Evolutionary conservation across 2,329 filamentous ascomycete species (phyloP).

Genomic region (Bipolaris victoriae): DNA sequence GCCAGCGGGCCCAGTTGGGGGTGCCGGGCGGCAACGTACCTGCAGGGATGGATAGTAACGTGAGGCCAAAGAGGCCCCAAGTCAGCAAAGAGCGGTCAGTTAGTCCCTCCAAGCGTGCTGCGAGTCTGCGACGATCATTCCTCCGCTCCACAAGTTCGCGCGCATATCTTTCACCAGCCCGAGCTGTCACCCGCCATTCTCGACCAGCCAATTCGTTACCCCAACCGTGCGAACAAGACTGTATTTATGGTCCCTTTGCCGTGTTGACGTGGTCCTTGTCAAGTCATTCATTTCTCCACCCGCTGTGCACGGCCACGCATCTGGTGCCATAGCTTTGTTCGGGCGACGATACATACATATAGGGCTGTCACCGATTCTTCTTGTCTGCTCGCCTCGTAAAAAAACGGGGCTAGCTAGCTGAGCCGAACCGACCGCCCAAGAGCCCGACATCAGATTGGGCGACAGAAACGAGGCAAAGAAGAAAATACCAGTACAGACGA

Average conservation of each 20-base stretch:
- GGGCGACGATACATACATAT: neutral
- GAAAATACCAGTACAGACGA: neutral
- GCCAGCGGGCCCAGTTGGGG: slow-evolving; percentile 15
- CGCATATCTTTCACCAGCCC: slow-evolving; percentile 18
- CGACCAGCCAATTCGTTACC: slow-evolving; percentile 7
- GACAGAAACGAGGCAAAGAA: neutral
- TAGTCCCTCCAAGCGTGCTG: slow-evolving; percentile 12
- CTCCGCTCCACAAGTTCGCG: slow-evolving; percentile 38
- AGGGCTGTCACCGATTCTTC: slow-evolving; percentile 2
- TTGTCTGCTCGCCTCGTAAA: slow-evolving; percentile 1
- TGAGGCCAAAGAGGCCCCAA: slow-evolving; percentile 9
- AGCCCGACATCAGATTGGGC: neutral
- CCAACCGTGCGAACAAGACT: slow-evolving; percentile 24
- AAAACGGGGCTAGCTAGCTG: slow-evolving; percentile 4
- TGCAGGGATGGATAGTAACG: slow-evolving; percentile 22
- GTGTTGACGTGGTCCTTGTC: neutral
- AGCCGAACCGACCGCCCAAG: slow-evolving; percentile 1
- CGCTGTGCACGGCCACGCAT: neutral
- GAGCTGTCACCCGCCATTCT: slow-evolving; percentile 9
- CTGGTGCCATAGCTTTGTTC: neutral
- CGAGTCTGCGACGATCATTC: slow-evolving; percentile 19
- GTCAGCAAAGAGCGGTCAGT: slow-evolving; percentile 32
- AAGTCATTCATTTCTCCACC: neutral
- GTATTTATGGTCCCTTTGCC: slow-evolving; percentile 1
- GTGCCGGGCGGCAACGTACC: slow-evolving; percentile 6